Evolutionary conservation across 805 yeast genomes (phyloP), one percentile per base, ranked within the genome.

Genomic region (Peterozyma xylosa): DNA sequence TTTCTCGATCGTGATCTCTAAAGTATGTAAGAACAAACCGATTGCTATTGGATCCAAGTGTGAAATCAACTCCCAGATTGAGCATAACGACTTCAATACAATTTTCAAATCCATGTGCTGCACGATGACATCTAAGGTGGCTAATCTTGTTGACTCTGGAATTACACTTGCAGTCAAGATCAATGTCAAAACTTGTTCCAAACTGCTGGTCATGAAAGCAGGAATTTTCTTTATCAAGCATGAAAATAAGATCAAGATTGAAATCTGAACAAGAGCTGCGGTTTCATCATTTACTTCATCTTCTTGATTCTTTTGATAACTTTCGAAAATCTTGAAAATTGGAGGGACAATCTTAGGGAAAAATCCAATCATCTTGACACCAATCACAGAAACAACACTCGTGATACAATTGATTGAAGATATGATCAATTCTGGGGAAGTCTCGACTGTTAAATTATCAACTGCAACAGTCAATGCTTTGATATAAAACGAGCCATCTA

Each of bases 321-420:
- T 50, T 29, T 73, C 68, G 64, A 86, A 83, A 34, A 86, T 71
- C 27, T 67, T 65, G 43, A 88, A 69, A 10, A 86, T 68, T 11
- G 88, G 86, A 13, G 89, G 87, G 48, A 93, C 76, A 56, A 90
- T 81, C 60, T 81, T 82, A 30, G 97, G 87, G 70, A 89, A 86
- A 56, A 73, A 76, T 6, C 95, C 90, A 57, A 93, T 82, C 49
- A 82, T 72, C 56, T 88, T 86, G 15, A 95, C 90, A 42, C 99
- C 99, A 38, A 90, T 62, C 18, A 80, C 74, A 42, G 80, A 77
- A 43, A 87, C 75, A 45, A 88, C 66, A 51, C 80, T 78, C 45
- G 86, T 78, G 48, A 87, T 75, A 46, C 83, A 80, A 52, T 82
- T 76, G 46, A 88, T 69, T 1, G 96, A 77, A 0, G 96, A 76